Conservation (phyloP, 768 basidiomycete genomes). For the Filobasidium wieringae region DNA sequence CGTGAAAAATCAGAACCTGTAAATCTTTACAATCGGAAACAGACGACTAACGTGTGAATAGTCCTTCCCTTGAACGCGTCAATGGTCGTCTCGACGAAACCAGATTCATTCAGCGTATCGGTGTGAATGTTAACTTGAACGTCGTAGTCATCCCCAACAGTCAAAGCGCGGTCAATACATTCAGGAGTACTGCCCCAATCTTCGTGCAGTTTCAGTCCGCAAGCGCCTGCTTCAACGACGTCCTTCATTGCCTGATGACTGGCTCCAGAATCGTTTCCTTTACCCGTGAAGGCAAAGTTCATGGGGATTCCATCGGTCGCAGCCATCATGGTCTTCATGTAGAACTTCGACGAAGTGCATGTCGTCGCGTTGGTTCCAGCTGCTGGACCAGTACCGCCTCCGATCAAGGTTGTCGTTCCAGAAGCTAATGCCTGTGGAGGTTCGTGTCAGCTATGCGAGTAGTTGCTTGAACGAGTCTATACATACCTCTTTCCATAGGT, state of each 20-base stretch:
- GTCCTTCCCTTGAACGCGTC: conserved; percentile 77
- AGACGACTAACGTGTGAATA: conserved; percentile 57
- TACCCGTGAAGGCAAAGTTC: conserved; percentile 92
- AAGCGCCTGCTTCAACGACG: conserved; percentile 68
- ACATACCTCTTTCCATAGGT: conserved; percentile 69
- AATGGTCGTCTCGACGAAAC: conserved; percentile 91
- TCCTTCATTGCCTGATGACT: conserved; percentile 55
- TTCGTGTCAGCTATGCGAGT: conserved; percentile 5
- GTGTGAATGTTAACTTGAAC: conserved; percentile 91
- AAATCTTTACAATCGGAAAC: background rate
- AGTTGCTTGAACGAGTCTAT: conserved; percentile 12
- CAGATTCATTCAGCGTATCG: conserved; percentile 93
- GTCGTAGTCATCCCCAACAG: conserved; percentile 79
- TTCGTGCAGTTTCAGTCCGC: conserved; percentile 88
- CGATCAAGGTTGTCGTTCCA: conserved; percentile 87
- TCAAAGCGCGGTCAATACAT: conserved; percentile 61
- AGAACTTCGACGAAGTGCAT: conserved; percentile 80
- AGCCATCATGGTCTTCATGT: conserved; percentile 78
- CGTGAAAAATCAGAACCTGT: background rate
- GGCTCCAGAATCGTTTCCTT: conserved; percentile 80
- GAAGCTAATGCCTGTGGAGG: conserved; percentile 32
- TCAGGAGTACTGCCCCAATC: conserved; percentile 92
- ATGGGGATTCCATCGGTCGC: conserved; percentile 82
- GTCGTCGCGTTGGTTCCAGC: conserved; percentile 87
- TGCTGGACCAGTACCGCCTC: conserved; percentile 89